Evolutionary conservation across 2,329 filamentous ascomycete species (phyloP).

Genomic region (Drechslerella coelobrocha): DNA sequence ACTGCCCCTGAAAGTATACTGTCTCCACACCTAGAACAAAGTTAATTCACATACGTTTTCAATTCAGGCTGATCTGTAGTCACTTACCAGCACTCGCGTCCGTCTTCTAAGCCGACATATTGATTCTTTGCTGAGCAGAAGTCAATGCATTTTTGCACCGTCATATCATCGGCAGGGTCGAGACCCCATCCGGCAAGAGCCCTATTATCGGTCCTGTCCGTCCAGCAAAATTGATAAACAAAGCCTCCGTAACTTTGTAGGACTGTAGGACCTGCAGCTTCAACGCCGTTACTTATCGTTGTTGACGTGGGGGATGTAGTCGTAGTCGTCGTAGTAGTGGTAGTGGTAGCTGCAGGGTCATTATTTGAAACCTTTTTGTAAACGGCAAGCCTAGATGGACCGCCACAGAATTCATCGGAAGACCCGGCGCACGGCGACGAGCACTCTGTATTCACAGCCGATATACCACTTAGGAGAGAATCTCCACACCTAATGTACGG

Average conservation of each 20-base stretch:
- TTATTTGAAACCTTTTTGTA: constrained; percentile 51
- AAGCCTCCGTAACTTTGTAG: constrained; percentile 8
- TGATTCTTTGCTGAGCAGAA: constrained; percentile 63
- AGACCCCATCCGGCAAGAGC: constrained; percentile 32
- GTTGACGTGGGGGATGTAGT: constrained; percentile 8
- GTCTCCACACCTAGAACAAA: constrained; percentile 19
- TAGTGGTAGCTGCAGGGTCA: neutral
- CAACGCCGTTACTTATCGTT: neutral
- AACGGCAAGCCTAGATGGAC: constrained; percentile 49
- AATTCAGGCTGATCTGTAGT: too few relatives aligned
- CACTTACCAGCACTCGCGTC: constrained; percentile 65
- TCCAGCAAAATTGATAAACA: constrained; percentile 28
- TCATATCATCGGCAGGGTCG: constrained; percentile 60
- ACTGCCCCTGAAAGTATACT: constrained; percentile 4
- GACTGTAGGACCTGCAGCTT: constrained; percentile 9
- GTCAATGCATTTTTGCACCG: constrained; percentile 64
- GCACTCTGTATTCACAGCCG: constrained; percentile 46
- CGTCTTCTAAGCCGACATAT: constrained; percentile 67
- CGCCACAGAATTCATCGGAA: constrained; percentile 53
- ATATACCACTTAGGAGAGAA: constrained; percentile 12
- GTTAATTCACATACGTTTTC: constrained; percentile 12
- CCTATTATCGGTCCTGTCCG: constrained; percentile 21
- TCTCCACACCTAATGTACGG: constrained; percentile 48
- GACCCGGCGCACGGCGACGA: constrained; percentile 53
- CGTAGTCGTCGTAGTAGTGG: constrained; percentile 9